Base-by-base conservation (phyloP, 768 basidiomycete species). In the Suillus brevipes region DNA sequence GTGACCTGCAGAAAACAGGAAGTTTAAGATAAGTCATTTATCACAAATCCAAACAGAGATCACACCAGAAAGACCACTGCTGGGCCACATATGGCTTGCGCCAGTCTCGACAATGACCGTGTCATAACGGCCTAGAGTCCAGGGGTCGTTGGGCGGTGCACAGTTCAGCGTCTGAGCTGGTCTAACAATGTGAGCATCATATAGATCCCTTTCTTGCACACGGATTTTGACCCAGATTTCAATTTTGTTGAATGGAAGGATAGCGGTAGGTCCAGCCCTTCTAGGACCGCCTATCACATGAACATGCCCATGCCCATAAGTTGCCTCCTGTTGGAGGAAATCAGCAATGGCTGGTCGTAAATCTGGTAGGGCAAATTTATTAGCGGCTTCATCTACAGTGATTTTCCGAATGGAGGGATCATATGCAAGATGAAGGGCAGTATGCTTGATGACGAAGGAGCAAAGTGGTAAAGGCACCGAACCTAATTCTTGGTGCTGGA, bases 341-440 rank as follows among this genome's bases (percentile, higher is more conserved):
- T 47, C n/a, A 23, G 64, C 64, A 13, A 78, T 66, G 2, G 73
- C 73, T 1, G 71, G 53, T 13, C 64, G 66, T n/a, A 78, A 71
- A 65, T 77, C 75, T 2, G 66, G 68, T 14, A 79, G 55, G 16
- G 61, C 40, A 62, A 72, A 78, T 31, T 63, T 52, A 5, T 16
- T 13, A 1, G 73, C 69, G n/a, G 66, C 72, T 37, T 71, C 66
- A 37, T 75, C 67, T 36, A 78, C 60, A 8, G 66, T 40, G 23
- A 75, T 70, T 25, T 57, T 36, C 37, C 63, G 61, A 34, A 67
- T 65, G 31, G 38, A 52, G 25, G 77, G 73, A 53, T 69, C 66
- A 18, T 69, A 66, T 6, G 67, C 65, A 9, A 79, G 63, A 65
- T 74, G 72, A 65, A 76, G 69, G 6, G 71, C 72, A 13, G 68